Base-by-base conservation (phyloP, 139 green algal species). In the Pleodorina starrii region DNA sequence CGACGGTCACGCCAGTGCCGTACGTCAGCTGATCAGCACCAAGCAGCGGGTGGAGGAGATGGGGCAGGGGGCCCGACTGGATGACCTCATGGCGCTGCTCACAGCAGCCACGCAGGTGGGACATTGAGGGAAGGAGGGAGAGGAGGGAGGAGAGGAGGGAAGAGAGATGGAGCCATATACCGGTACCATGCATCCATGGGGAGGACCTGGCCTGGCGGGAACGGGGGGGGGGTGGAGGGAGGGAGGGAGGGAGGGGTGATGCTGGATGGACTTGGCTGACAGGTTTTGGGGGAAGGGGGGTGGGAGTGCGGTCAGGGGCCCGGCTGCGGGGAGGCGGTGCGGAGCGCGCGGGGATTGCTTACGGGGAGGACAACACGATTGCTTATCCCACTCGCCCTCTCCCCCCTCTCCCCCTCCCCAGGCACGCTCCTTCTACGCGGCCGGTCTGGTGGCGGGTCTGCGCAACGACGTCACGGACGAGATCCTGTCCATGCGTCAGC, bases 401-500 rank as follows among this genome's bases (percentile, higher is more conserved):
- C 72, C 44, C 44, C 40, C 9, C 72, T 59, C 40, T 9, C 35
- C 35, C 2, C 54, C 40, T 27, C 17, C 11, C 43, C 91, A 94
- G 91, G 89, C 76, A 0, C 85, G 91, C 43, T 82, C 68, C 29
- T 89, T 87, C 85, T 94, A 90, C 73, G 43, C 57, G 12, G 63
- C 54, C 0, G 85, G 86, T 19, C 85, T 89, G 88, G 85, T 88
- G 16, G 89, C 89, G 11, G 97, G 97, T 3, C 87, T 99, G 88
- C 95, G 98, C 85, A 99, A 99, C 93, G 98, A 99, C 86, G 97
- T 97, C 17, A 95, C 95, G 40, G 98, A 99, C 87, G 86, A 92
- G 48, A 32, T 88, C 63, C 90, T 92, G n/a, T 43, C 85, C 43
- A 89, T 90, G 90, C 85, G 90, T 3, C 97, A 99, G 93, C 91